Conservation (phyloP, 495 filamentous ascomycete genomes). For the Hypoxylon crocopeplum region DNA sequence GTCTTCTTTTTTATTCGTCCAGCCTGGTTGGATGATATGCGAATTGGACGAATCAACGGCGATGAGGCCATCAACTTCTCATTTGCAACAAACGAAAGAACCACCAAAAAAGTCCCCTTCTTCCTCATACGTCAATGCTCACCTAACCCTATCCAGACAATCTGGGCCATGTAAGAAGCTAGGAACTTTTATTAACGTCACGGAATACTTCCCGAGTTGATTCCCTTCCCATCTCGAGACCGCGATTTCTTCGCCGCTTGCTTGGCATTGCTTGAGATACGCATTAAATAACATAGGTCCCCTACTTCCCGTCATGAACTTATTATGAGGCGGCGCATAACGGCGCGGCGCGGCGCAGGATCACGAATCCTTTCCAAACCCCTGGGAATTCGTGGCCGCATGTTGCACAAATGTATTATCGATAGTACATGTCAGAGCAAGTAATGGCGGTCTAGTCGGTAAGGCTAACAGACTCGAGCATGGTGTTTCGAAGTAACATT, state of each 20-base stretch:
- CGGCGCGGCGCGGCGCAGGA: slow-evolving; percentile 6
- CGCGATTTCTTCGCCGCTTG: not conserved
- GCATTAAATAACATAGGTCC: too few species aligned
- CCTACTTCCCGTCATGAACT: not conserved
- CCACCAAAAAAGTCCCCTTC: slow-evolving; percentile 25
- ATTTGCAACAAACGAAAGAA: slow-evolving; percentile 10
- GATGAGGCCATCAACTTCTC: slow-evolving; percentile 3
- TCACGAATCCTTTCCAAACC: slow-evolving; percentile 1
- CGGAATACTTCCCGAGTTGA: slow-evolving; percentile 7
- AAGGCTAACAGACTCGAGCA: too few species aligned
- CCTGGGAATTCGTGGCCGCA: not conserved
- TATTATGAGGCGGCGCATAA: not conserved
- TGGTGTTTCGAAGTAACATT: too few species aligned
- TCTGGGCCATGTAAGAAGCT: slow-evolving; percentile 2
- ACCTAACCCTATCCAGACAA: slow-evolving; percentile 10
- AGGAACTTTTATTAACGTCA: not conserved
- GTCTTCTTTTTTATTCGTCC: not conserved
- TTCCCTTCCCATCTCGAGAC: slow-evolving; percentile 1
- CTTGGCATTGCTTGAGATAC: too few species aligned
- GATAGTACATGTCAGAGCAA: too few species aligned
- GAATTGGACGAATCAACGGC: slow-evolving; percentile 9
- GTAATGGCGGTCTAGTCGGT: too few species aligned
- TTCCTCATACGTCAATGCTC: slow-evolving; percentile 23
- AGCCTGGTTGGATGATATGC: not conserved
- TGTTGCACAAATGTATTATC: not conserved